These are phyloP conservation scores for Mangifera indica DNA, from an alignment of 345 rosid genomes.

Conservation along the genomic window DNA sequence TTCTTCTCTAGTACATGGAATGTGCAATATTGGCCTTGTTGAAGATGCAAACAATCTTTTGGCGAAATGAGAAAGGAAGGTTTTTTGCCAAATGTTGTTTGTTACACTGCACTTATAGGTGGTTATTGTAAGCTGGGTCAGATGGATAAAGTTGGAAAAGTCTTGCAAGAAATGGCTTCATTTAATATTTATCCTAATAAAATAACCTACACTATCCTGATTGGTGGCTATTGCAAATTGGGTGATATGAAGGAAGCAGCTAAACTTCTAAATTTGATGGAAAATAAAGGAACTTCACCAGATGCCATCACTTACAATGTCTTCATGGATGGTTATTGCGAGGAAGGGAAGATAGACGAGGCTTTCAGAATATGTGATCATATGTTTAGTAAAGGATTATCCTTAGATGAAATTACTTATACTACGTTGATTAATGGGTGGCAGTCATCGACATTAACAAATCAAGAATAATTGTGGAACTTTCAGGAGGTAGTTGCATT, in stretches of 20 bases:
- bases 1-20: constrained; percentile 67
- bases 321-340: constrained; percentile 51
- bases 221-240: constrained; percentile 55
- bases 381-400: constrained; percentile 32
- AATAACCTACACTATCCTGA: constrained; percentile 74
- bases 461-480: constrained; percentile 28
- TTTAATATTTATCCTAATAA: constrained; percentile 58
- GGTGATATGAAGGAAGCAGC: constrained; percentile 60
- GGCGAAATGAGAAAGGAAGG: constrained; percentile 62
- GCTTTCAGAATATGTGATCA: constrained; percentile 49
- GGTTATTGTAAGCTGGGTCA: constrained; percentile 69
- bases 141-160: constrained; percentile 52
- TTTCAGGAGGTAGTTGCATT: constrained; percentile 17
- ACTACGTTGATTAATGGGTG: constrained; percentile 59
- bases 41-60: constrained; percentile 55
- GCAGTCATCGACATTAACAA: constrained; percentile 28
- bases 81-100: constrained; percentile 61
- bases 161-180: constrained; percentile 61
- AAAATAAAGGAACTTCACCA: constrained; percentile 50
- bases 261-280: constrained; percentile 61
- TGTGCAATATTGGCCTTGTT: constrained; percentile 52
- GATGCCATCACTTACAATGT: constrained; percentile 66
- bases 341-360: constrained; percentile 53
- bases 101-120: constrained; percentile 71
- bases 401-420: constrained; percentile 61